Percentiles rank a stretch among this genome's conserved stretches.
These are phyloP conservation scores for Aechmea fasciata DNA, from an alignment of 176 grass and related monocot genomes.

Conservation along the genomic window DNA sequence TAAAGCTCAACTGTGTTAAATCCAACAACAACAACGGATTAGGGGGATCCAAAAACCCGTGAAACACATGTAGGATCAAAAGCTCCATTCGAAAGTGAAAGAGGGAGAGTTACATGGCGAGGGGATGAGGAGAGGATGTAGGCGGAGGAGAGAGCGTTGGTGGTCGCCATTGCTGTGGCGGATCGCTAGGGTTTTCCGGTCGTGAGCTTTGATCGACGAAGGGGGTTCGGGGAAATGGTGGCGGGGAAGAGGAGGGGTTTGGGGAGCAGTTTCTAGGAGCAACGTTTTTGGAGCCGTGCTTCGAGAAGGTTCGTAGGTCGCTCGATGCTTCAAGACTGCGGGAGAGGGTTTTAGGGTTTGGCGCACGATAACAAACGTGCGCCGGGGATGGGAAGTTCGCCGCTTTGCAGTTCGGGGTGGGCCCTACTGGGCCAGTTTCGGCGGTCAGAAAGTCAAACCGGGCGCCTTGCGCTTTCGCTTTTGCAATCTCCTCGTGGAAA, in stretches of 20 bases:
- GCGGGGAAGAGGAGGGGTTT: not conserved
- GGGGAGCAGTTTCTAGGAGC: constrained; percentile 19
- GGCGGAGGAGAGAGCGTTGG: constrained; percentile 49
- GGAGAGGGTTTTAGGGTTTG: constrained; percentile 1
- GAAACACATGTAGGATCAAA: not conserved
- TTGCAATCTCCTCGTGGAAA: too few species aligned
- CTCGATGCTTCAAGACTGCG: not conserved
- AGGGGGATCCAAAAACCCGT: not conserved
- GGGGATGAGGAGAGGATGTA: constrained; percentile 30
- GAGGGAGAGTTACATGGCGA: constrained; percentile 26
- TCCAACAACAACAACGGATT: not conserved
- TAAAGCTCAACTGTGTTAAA: not conserved
- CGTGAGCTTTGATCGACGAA: not conserved
- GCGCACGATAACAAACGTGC: not conserved
- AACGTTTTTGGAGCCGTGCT: not conserved
- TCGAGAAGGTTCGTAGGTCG: constrained; percentile 16
- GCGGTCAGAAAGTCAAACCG: too few species aligned
- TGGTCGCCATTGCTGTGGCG: constrained; percentile 29
- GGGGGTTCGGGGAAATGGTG: not conserved
- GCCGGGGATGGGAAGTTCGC: not conserved
- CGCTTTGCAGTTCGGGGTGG: too few species aligned
- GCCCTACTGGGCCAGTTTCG: too few species aligned
- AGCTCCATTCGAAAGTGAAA: not conserved
- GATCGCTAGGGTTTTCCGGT: too few species aligned
- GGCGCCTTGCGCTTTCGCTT: too few species aligned